Evolutionary conservation across 2,329 filamentous ascomycete genomes (phyloP).

Genomic region (Fusarium virguliforme): DNA sequence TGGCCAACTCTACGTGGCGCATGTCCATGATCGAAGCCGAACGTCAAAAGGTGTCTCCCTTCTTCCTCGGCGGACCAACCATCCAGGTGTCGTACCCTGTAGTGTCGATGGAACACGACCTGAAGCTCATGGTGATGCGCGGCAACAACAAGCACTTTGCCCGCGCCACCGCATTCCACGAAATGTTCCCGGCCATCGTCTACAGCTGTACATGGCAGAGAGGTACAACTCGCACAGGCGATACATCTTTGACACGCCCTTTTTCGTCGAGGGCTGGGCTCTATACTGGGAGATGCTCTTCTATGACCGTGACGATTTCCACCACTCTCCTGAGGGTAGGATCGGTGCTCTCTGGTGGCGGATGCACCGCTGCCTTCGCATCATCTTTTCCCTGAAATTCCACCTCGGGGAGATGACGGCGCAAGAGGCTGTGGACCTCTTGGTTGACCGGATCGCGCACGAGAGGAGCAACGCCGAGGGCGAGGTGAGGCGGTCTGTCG

Average conservation of each 20-base stretch:
- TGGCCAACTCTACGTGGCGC: slow-evolving; percentile 41
- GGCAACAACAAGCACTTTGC: slow-evolving; percentile 41
- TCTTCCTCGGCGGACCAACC: slow-evolving; percentile 33
- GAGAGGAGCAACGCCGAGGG: slow-evolving; percentile 41
- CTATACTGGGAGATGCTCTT: slow-evolving; percentile 44
- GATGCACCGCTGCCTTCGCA: slow-evolving; percentile 36
- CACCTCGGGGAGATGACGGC: slow-evolving; percentile 41
- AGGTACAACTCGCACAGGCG: slow-evolving; percentile 37
- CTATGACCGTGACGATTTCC: slow-evolving; percentile 35
- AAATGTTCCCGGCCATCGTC: slow-evolving; percentile 37
- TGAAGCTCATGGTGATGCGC: slow-evolving; percentile 42
- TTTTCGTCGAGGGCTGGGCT: slow-evolving; percentile 41
- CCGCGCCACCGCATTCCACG: slow-evolving; percentile 31
- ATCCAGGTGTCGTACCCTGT: slow-evolving; percentile 39
- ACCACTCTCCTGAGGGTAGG: slow-evolving; percentile 28
- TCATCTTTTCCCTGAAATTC: slow-evolving; percentile 32
- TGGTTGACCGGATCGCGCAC: slow-evolving; percentile 23
- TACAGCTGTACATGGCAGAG: slow-evolving; percentile 41
- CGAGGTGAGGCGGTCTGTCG: slow-evolving; percentile 34
- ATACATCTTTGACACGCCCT: slow-evolving; percentile 34
- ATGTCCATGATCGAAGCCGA: slow-evolving; percentile 41
- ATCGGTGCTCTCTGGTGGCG: slow-evolving; percentile 44
- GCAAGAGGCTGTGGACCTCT: slow-evolving; percentile 34
- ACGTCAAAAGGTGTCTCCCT: slow-evolving; percentile 30
- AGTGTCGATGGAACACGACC: slow-evolving; percentile 33